Conservation (phyloP, 2,329 filamentous ascomycete species). For the Colletotrichum costaricense region DNA sequence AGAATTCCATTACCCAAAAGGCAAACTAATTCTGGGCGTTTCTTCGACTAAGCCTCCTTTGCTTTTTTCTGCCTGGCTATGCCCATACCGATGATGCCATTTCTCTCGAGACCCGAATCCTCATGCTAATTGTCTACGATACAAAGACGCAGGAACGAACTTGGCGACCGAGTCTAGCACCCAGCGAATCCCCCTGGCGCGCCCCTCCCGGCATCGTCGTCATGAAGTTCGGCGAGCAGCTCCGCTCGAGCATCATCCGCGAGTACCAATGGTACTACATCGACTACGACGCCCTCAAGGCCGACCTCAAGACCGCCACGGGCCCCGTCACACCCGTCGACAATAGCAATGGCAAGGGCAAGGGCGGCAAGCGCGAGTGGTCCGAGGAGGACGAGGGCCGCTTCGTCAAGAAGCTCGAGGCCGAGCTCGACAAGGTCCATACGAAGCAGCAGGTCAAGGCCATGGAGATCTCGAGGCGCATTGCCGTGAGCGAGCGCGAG, state of each 20-base stretch:
- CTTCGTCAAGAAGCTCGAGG: conserved; percentile 89
- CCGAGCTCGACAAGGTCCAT: conserved; percentile 96
- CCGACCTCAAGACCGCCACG: conserved; percentile 81
- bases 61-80: background rate
- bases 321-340: conserved; percentile 50
- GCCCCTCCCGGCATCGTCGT: conserved; percentile 64
- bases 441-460: conserved; percentile 98
- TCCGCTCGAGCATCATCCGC: conserved; percentile 94
- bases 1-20: background rate
- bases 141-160: conserved; percentile 55
- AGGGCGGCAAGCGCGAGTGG: conserved; percentile 70
- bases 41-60: conserved; percentile 29
- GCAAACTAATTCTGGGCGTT: background rate
- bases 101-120: conserved; percentile 10
- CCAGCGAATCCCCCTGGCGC: conserved; percentile 41
- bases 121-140: conserved; percentile 66
- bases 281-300: conserved; percentile 94
- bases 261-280: conserved; percentile 99
- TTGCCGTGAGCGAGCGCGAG: conserved; percentile 88
- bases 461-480: conserved; percentile 92
- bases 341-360: conserved; percentile 42
- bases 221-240: conserved; percentile 95
- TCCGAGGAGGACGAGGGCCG: conserved; percentile 89
- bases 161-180: conserved; percentile 51
- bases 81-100: conserved; percentile 3